Evolutionary conservation across 139 green algal genomes (phyloP).

Genomic region (Volvox reticuliferus): DNA sequence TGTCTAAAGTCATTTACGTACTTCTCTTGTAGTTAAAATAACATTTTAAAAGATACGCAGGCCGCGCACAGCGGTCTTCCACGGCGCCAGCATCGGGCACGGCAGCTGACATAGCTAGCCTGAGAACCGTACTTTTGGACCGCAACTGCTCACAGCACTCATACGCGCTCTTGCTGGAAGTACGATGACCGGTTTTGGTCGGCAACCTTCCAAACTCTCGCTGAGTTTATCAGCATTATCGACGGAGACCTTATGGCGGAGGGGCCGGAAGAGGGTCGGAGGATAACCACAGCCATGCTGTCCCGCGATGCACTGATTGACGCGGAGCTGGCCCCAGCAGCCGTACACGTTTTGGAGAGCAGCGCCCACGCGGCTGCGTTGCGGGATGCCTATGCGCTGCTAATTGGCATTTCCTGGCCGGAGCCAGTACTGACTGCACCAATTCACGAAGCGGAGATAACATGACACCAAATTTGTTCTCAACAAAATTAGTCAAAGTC

Average conservation of each 20-base stretch:
- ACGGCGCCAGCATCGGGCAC: slow-evolving; percentile 1
- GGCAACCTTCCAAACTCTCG: background rate
- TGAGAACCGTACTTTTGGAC: background rate
- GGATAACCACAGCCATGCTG: background rate
- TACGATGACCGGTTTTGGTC: slow-evolving; percentile 1
- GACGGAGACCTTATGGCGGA: background rate
- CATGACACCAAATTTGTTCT: too few relatives aligned
- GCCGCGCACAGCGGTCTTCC: background rate
- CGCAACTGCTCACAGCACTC: background rate
- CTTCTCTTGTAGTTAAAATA: too few relatives aligned
- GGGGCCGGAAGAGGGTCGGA: too few relatives aligned
- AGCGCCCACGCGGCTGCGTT: background rate
- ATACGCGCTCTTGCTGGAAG: background rate
- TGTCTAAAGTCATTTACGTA: too few relatives aligned
- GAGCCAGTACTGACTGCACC: too few relatives aligned
- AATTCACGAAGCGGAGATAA: too few relatives aligned
- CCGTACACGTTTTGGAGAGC: background rate
- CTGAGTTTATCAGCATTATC: background rate
- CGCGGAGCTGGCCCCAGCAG: background rate
- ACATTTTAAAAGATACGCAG: background rate
- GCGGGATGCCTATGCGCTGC: background rate
- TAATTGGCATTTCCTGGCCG: too few relatives aligned
- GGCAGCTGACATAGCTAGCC: background rate
- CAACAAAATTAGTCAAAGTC: too few relatives aligned
- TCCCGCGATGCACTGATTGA: background rate